Base-by-base conservation (phyloP, 164 flowering plant species). In the Saururus chinensis region DNA sequence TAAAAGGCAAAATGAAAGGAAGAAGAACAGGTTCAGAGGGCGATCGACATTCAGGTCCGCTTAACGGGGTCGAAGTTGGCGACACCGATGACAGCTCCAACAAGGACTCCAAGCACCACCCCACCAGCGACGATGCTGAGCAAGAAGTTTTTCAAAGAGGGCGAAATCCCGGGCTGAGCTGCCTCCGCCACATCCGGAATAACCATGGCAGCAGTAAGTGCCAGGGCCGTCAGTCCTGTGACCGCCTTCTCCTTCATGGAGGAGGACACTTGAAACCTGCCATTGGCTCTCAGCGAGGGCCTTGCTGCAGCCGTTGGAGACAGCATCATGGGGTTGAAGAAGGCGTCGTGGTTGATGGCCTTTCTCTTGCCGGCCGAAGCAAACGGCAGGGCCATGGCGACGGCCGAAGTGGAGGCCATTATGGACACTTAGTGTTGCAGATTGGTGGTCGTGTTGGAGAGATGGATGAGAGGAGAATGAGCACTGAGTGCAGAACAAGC, bases 51-150 rank as follows among this genome's bases (percentile, higher is more conserved):
- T 82, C 72, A 89, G 69, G 58, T 70, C 49, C 91, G 58, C 79
- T 87, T 89, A 62, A 89, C 91, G 22, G 96, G 93, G 67, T 89
- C 93, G 65, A 89, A 89, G 77, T 86, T 89, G 69, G 91, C 52
- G 40, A 89, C 91, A 26, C 84, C 93, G 20, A 88, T 62, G 4
- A 88, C 82, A 19, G 86, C 91, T 10, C 90, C 90, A 5, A 85
- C 48, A 22, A 86, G 40, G 11, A 49, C 91, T 16, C 21, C 71
- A 3, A 84, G 72, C 59, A 84, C 93, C 25, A 82, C 83, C 5
- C 96, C 93, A 3, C 91, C 96, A 5, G 93, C 83, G 0, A 40
- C 80, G 62, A 89, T 86, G 75, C 91, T 86, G 57, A 85, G 84
- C 92, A 89, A 74, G 81, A 86, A 86, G 78, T 86, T 89, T 81